phyloP scores from a whole-genome alignment of 306 rosid genomes.

The Lablab purpureus region DNA sequence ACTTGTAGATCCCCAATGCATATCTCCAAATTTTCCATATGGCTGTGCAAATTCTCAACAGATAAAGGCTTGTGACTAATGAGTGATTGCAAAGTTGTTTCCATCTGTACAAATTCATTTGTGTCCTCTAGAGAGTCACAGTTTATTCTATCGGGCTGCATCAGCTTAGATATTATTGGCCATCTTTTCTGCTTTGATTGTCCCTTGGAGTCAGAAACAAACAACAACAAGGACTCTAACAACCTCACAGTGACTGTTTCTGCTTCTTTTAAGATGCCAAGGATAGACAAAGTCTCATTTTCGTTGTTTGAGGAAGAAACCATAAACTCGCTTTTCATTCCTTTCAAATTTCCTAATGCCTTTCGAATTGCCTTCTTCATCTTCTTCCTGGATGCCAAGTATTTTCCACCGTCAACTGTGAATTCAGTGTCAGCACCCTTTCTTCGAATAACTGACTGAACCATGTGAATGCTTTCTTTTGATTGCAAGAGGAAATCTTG shows the following conservation, averaged over 20 bases:
- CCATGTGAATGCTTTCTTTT: conserved; percentile 45
- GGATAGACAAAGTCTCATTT: conserved; percentile 10
- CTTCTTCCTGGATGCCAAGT: conserved; percentile 47
- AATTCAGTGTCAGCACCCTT: conserved; percentile 41
- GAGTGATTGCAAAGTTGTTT: conserved; percentile 44
- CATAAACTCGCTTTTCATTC: conserved; percentile 22
- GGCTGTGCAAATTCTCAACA: conserved; percentile 24
- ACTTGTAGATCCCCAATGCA: conserved; percentile 49
- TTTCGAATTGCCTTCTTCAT: conserved; percentile 47
- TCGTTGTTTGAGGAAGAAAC: conserved; percentile 40
- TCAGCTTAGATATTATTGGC: conserved; percentile 48
- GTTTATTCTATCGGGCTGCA: conserved; percentile 47
- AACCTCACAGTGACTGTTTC: conserved; percentile 47
- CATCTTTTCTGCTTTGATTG: conserved; percentile 47
- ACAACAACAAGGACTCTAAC: conserved; percentile 48
- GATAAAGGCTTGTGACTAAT: conserved; percentile 37
- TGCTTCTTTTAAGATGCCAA: conserved; percentile 47
- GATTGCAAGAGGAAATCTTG: conserved; percentile 47
- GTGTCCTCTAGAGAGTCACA: conserved; percentile 41
- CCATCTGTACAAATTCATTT: conserved; percentile 49
- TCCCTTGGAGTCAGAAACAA: conserved; percentile 42
- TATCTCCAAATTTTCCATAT: conserved; percentile 43
- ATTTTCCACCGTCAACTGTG: conserved; percentile 41
- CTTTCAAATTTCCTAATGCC: conserved; percentile 46
- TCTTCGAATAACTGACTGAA: conserved; percentile 46